These are phyloP conservation scores for Solanum bukasovii DNA, from an alignment of 257 asterid species.

Conservation along the genomic window DNA sequence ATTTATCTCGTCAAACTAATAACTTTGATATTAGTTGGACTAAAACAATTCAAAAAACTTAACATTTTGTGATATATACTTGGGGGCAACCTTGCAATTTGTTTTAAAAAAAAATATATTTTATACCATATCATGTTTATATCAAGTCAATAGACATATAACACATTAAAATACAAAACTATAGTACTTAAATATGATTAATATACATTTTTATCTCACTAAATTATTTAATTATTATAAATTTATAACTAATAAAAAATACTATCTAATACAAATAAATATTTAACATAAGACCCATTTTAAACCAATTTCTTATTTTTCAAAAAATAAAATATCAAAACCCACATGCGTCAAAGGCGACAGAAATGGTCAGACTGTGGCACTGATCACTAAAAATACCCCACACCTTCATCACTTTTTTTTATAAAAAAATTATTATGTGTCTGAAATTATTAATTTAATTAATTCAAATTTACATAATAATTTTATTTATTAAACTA, in stretches of 20 bases:
- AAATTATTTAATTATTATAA: neutral
- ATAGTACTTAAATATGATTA: neutral
- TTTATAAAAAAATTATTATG: neutral
- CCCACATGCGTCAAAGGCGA: neutral
- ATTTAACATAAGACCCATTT: neutral
- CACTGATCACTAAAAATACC: slow-evolving; percentile 9
- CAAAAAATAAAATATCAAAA: neutral
- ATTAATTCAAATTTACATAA: neutral
- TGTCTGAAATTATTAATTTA: neutral
- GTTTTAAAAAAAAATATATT: no score
- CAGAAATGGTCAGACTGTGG: slow-evolving; percentile 13
- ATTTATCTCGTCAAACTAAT: no score
- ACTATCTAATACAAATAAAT: neutral
- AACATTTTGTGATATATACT: neutral
- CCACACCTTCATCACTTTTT: neutral
- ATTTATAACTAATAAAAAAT: neutral
- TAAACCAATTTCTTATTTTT: neutral
- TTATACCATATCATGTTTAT: no score
- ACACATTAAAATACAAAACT: neutral
- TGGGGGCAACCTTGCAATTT: neutral
- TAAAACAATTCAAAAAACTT: neutral
- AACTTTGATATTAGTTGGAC: neutral
- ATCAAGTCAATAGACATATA: neutral
- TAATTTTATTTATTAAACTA: neutral
- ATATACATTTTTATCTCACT: neutral